Evolutionary conservation across 2,329 filamentous ascomycete genomes (phyloP).

Genomic region (Botrytis sinoallii): DNA sequence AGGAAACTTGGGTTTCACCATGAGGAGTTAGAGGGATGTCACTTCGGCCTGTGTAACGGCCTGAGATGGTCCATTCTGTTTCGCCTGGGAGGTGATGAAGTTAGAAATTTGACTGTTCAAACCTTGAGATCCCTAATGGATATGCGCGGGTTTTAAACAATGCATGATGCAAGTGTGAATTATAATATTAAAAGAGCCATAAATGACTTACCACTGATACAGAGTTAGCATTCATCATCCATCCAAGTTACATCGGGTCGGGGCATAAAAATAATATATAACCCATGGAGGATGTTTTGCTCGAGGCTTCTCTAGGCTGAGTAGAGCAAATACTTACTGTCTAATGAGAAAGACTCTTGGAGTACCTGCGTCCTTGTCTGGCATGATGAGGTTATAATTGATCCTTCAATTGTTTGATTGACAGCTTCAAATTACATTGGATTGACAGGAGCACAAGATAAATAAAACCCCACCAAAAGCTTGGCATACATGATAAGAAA

Average conservation of each 20-base stretch:
- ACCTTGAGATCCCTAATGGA: no score
- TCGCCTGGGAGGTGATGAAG: slow-evolving; percentile 38
- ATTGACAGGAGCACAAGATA: background rate
- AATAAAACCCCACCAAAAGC: slow-evolving; percentile 4
- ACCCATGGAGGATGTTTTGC: background rate
- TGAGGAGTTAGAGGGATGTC: slow-evolving; percentile 42
- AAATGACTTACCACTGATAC: slow-evolving; percentile 17
- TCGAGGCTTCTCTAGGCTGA: background rate
- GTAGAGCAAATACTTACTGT: slow-evolving; percentile 35
- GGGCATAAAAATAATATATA: background rate
- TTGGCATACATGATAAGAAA: slow-evolving; percentile 13
- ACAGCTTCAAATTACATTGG: background rate
- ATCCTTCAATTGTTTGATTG: background rate
- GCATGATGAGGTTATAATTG: slow-evolving; percentile 31
- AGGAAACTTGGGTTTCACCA: slow-evolving; percentile 44
- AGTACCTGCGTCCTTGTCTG: slow-evolving; percentile 39
- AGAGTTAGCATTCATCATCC: background rate
- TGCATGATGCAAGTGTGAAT: background rate
- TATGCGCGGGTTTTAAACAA: background rate
- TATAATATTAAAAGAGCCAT: background rate
- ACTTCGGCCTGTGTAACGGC: slow-evolving; percentile 45
- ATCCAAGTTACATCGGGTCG: background rate
- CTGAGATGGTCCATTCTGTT: slow-evolving; percentile 47
- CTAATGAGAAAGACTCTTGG: slow-evolving; percentile 43
- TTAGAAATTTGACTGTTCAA: slow-evolving; percentile 17